These are phyloP conservation scores for Phytopythium aichiense DNA, from an alignment of 352 stramenopile species.

Conservation along the genomic window DNA sequence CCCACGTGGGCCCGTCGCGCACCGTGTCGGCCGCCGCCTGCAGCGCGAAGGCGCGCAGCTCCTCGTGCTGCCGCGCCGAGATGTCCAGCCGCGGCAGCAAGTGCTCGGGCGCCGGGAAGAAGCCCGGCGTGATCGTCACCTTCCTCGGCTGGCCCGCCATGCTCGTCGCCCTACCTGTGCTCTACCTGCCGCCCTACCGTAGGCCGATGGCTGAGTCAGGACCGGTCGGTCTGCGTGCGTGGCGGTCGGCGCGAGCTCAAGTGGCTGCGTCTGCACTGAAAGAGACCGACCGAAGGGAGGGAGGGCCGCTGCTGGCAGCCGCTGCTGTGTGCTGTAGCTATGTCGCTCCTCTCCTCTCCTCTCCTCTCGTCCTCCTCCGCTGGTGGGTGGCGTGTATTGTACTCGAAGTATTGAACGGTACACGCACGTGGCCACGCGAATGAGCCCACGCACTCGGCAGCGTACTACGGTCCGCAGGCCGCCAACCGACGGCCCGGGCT, in stretches of 20 bases:
- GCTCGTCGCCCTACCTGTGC: not conserved
- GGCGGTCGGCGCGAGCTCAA: not conserved
- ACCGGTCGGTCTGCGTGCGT: not conserved
- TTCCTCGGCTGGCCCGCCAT: constrained; percentile 22
- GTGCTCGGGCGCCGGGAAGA: constrained; percentile 54
- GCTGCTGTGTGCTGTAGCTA: not conserved
- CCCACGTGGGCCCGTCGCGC: constrained; percentile 61
- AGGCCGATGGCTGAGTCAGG: not conserved
- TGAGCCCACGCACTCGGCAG: not conserved
- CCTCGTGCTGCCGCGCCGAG: constrained; percentile 48
- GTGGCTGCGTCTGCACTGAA: not conserved
- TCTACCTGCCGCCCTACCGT: not conserved
- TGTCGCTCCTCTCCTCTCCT: not conserved
- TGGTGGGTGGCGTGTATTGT: not conserved
- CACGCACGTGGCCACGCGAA: not conserved
- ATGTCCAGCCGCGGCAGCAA: constrained; percentile 46
- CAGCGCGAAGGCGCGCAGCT: constrained; percentile 57
- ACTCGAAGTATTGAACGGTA: not conserved
- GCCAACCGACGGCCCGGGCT: not conserved
- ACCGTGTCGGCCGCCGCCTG: constrained; percentile 43
- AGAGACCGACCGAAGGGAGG: not conserved
- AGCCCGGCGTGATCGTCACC: constrained; percentile 31
- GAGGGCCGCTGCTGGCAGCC: not conserved
- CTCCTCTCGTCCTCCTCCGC: too few relatives aligned
- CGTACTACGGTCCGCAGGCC: not conserved